These are phyloP conservation scores for Oenanthe sinensis DNA, from an alignment of 129 eudicot species.

Conservation along the genomic window DNA sequence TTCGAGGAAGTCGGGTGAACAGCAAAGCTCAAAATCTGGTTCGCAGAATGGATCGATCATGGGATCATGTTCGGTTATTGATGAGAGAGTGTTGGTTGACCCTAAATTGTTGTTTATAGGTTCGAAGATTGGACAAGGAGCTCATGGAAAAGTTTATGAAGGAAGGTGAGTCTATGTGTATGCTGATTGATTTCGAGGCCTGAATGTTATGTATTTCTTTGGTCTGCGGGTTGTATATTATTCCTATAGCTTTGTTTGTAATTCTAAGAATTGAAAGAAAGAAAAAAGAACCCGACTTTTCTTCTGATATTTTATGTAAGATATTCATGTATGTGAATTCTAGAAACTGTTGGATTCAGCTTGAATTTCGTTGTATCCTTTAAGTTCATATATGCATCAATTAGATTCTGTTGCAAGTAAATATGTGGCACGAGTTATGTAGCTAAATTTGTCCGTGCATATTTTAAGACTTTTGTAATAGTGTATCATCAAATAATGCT, in stretches of 20 bases:
- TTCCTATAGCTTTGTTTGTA: neutral
- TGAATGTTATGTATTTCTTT: neutral
- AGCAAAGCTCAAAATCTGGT: slow-evolving; percentile 19
- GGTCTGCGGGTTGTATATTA: neutral
- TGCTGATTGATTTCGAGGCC: neutral
- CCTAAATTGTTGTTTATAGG: slow-evolving; percentile 80
- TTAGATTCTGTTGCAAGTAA: neutral
- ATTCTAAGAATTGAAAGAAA: neutral
- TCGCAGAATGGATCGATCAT: slow-evolving; percentile 49
- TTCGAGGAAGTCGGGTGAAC: slow-evolving; percentile 16
- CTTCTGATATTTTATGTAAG: neutral
- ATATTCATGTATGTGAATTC: neutral
- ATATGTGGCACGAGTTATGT: neutral
- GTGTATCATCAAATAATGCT: neutral
- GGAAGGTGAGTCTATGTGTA: slow-evolving; percentile 58
- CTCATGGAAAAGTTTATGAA: slow-evolving; percentile 90
- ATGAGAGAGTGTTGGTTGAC: slow-evolving; percentile 72
- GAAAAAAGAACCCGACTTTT: neutral
- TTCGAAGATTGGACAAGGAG: slow-evolving; percentile 80
- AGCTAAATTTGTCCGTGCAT: neutral
- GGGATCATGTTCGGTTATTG: slow-evolving; percentile 39
- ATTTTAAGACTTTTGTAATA: neutral
- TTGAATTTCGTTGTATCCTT: neutral
- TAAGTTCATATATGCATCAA: neutral
- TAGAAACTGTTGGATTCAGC: neutral